Evolutionary conservation across 208 protist genomes (phyloP), one percentile per base, ranked within the genome.

Genomic region (Leishmania aethiopica): DNA sequence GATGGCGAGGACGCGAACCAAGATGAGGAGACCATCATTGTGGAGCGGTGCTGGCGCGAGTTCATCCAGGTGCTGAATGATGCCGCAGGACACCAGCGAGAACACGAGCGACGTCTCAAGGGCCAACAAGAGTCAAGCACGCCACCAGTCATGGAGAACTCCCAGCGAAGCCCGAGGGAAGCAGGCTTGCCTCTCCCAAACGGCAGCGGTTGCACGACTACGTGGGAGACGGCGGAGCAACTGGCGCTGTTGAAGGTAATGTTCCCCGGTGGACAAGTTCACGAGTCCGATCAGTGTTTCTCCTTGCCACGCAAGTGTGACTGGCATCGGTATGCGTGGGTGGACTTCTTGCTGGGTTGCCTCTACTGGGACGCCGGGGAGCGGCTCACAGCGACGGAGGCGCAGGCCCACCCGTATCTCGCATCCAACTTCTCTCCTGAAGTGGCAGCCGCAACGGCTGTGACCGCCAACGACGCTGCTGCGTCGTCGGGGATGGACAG

Each of bases 281-380:
- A 77, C 47, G 42, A 40, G 32, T 42, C 22, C 13, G 83, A 80
- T 57, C 73, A 83, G 40, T 82, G 40, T 40, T 83, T 86, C 51
- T 47, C 57, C 2, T 17, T 86, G 74, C 15, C 22, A 15, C 62
- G 64, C 42, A 40, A 77, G 35, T 47, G 59, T 42, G 78, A 25
- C 55, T 28, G 60, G 75, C 64, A 47, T 35, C 72, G 37, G 6
- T 80, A 77, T 47, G 73, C 49, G 17, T 81, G 83, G 78, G 83
- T 88, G 10, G 89, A 93, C 78, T 92, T 93, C 82, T 8, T 93
- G 25, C 80, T 93, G 62, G 90, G 92, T 19, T 93, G 88, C 67
- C 80, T 96, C 11, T 83, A 75, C 62, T 97, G 86, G 84, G 83
- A 94, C 76, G 81, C 92, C 17, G 71, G 51, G 28, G 79, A 91